Percentiles rank a stretch among this genome's conserved stretches.
Conservation (phyloP, 2,329 filamentous ascomycete species). For the Pyricularia grisea region DNA sequence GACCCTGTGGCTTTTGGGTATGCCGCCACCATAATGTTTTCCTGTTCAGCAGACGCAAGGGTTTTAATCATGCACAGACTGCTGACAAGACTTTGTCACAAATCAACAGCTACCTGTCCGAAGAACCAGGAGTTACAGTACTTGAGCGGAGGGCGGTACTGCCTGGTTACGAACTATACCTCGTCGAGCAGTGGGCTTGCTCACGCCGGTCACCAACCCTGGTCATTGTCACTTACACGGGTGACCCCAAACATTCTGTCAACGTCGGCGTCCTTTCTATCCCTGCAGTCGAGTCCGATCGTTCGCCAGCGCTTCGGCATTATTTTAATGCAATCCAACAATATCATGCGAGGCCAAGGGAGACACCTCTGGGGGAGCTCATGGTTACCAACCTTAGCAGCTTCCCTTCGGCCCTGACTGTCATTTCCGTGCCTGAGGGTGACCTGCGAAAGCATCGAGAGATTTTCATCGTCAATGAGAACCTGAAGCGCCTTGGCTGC, state of each 20-base stretch:
- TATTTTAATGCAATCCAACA: conserved; percentile 84
- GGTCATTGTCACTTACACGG: conserved; percentile 87
- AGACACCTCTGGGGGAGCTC: conserved; percentile 72
- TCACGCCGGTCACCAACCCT: conserved; percentile 85
- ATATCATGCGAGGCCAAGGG: conserved; percentile 74
- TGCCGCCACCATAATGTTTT: conserved; percentile 8
- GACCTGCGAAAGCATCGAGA: conserved; percentile 72
- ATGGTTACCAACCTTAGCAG: conserved; percentile 92
- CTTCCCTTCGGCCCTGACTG: conserved; percentile 84
- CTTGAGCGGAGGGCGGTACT: conserved; percentile 63
- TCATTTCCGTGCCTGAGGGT: conserved; percentile 83
- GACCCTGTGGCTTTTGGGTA: conserved; percentile 50
- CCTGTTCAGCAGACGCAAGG: not conserved
- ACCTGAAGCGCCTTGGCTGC: conserved; percentile 86
- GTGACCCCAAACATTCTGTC: conserved; percentile 71
- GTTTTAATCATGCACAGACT: not conserved
- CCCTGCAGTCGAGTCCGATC: conserved; percentile 67
- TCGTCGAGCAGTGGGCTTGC: conserved; percentile 97
- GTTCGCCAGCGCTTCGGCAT: conserved; percentile 69
- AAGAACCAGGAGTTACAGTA: conserved; percentile 67
- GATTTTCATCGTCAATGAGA: conserved; percentile 87
- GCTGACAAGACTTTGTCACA: not conserved
- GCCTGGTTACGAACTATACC: conserved; percentile 80
- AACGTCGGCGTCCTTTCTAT: conserved; percentile 72
- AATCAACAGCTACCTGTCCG: conserved; percentile 61